Base-by-base conservation (phyloP, 495 filamentous ascomycete genomes). In the Talaromyces wortmannii region DNA sequence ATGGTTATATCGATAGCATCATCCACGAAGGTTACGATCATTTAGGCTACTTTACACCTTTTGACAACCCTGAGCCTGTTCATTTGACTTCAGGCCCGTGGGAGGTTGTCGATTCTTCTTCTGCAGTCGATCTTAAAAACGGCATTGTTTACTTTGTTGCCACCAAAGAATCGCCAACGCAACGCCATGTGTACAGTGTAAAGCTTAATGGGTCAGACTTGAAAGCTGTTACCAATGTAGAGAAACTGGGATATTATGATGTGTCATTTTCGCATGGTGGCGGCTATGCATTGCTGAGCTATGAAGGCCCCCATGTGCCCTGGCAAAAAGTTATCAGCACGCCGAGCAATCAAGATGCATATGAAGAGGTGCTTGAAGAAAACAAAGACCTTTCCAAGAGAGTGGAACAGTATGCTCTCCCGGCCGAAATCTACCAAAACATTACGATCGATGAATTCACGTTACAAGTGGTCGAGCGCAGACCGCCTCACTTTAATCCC, bases 1-100 rank as follows among this genome's bases (percentile, higher is more conserved):
- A 95, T 65, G 94, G 94, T 4, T 98, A 98, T 63, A 83, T 98
- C 57, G 94, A 98, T 70, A 92, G 89, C 0, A 74, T 98, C 44
- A 88, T 97, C 53, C 75, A 92, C 63, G 80, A 95, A 42, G 88
- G 91, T 49, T 88, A 88, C 62, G 90, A 96, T 60, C 94, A 98
- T 62, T 74, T 97, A 52, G 95, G 85, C 0, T 98, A 97, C 65
- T 98, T 97, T 65, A 83, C 88, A n/a, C 94, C 94, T 8, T 64
- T 97, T 29, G 88, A 97, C 52, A 92, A 86, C 62, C 71, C 87
- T 0, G 69, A 88, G 3, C 92, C 94, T 16, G 69, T 88, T 30
- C 83, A 94, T 78, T 80, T 98, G 16, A 98, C 94, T 0, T 84
- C 87, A 8, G 94, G 94, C 5, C 66, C 87, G 36, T 98, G 92